Conservation (phyloP, 2,329 filamentous ascomycete genomes). For the Claviceps africana region DNA sequence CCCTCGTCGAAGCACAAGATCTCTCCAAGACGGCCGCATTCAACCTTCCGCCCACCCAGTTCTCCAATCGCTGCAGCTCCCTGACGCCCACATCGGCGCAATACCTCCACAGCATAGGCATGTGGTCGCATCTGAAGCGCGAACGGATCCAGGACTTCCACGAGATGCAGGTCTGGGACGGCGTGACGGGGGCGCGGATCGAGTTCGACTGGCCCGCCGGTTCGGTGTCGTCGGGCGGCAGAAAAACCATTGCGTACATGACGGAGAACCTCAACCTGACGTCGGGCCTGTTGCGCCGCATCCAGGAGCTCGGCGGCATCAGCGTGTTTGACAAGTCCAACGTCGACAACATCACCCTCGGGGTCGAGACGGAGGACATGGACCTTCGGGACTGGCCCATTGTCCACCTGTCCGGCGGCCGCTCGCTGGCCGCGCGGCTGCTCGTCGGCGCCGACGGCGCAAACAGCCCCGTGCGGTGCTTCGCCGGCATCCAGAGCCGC, state of each 20-base stretch:
- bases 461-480: constrained; percentile 82
- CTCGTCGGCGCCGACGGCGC: constrained; percentile 88
- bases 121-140: constrained; percentile 63
- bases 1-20: constrained; percentile 82
- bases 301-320: constrained; percentile 55
- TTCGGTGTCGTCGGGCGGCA: constrained; percentile 20
- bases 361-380: constrained; percentile 50
- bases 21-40: constrained; percentile 55
- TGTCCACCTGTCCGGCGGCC: constrained; percentile 55
- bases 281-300: constrained; percentile 56
- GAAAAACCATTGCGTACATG: constrained; percentile 80
- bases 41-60: constrained; percentile 52
- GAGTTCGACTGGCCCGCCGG: constrained; percentile 63
- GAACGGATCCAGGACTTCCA: constrained; percentile 75
- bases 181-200: constrained; percentile 72
- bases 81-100: constrained; percentile 77
- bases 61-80: constrained; percentile 91
- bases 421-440: constrained; percentile 61
- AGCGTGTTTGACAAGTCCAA: constrained; percentile 62
- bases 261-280: constrained; percentile 87
- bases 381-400: constrained; percentile 84
- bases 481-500: constrained; percentile 69
- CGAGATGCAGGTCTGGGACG: constrained; percentile 98
- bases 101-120: constrained; percentile 72
- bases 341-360: constrained; percentile 68